A percentile compares a stretch with the other conserved stretches of the same genome.
Conservation (phyloP, 352 stramenopile genomes). For the Pythium sukuiense region DNA sequence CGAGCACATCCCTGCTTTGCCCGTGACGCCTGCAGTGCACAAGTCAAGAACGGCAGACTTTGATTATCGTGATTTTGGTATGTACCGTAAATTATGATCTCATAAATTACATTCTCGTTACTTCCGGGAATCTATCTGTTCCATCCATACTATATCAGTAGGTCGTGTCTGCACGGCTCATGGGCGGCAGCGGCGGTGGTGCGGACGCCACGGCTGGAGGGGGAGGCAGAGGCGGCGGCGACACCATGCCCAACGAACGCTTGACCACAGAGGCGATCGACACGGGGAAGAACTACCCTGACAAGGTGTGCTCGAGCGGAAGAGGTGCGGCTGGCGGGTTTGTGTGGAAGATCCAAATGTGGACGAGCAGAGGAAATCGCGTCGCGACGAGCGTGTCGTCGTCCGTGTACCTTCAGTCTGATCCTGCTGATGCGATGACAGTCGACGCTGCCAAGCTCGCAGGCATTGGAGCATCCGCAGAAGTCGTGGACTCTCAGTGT, state of each 20-base stretch:
- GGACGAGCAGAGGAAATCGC: slow-evolving; percentile 82
- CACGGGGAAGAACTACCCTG: slow-evolving; percentile 45
- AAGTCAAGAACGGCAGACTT: too few relatives aligned
- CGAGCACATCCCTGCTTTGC: too few relatives aligned
- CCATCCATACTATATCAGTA: too few relatives aligned
- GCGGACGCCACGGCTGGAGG: too few relatives aligned
- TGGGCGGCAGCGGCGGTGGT: too few relatives aligned
- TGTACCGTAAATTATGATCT: too few relatives aligned
- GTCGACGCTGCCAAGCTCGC: slow-evolving; percentile 42
- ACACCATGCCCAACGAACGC: slow-evolving; percentile 34
- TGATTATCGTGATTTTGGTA: too few relatives aligned
- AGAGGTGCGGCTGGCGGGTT: slow-evolving; percentile 76
- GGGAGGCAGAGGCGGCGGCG: too few relatives aligned
- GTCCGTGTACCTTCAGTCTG: slow-evolving; percentile 27
- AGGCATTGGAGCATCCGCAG: slow-evolving; percentile 51
- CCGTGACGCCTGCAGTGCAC: too few relatives aligned
- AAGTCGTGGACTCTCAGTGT: slow-evolving; percentile 63
- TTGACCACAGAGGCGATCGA: slow-evolving; percentile 36
- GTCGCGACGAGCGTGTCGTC: slow-evolving; percentile 78
- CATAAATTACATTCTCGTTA: too few relatives aligned
- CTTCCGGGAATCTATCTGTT: too few relatives aligned
- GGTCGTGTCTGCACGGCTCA: too few relatives aligned
- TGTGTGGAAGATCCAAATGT: slow-evolving; percentile 92
- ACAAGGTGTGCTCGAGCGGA: slow-evolving; percentile 86
- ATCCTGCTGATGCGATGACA: slow-evolving; percentile 38